These are phyloP conservation scores for Apophysomyces trapeziformis DNA, from an alignment of 371 early-diverging fungal species.

Conservation along the genomic window DNA sequence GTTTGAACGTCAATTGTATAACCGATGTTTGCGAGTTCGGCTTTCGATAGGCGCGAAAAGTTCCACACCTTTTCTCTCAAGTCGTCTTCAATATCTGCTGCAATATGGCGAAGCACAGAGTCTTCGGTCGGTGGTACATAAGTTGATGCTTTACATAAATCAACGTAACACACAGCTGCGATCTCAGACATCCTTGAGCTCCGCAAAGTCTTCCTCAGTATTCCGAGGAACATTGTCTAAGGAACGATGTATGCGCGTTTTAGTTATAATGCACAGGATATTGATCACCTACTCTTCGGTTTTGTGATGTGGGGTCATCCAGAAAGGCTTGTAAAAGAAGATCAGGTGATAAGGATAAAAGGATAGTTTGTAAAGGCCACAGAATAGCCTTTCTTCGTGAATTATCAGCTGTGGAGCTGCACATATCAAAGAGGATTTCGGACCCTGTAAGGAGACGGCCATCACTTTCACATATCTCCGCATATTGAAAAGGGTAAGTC, in stretches of 20 bases:
- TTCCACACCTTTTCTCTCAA: constrained; percentile 67
- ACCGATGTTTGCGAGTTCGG: constrained; percentile 2
- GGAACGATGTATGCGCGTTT: not conserved
- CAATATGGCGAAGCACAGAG: constrained; percentile 64
- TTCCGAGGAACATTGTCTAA: constrained; percentile 67
- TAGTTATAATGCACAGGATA: not conserved
- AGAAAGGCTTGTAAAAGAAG: constrained; percentile 60
- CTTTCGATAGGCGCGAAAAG: not conserved
- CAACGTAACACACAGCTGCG: constrained; percentile 73
- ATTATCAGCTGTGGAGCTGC: constrained; percentile 68
- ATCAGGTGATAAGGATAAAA: constrained; percentile 78
- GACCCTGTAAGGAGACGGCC: constrained; percentile 71
- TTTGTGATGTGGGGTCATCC: constrained; percentile 42
- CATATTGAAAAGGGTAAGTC: constrained; percentile 73
- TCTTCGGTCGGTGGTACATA: constrained; percentile 67
- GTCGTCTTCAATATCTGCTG: constrained; percentile 71
- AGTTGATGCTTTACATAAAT: constrained; percentile 73
- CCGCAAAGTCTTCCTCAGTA: constrained; percentile 63
- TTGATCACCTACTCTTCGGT: constrained; percentile 32
- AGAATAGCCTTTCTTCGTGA: constrained; percentile 62
- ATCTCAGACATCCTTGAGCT: constrained; percentile 63
- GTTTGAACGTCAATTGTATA: constrained; percentile 22
- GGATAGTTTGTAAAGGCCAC: constrained; percentile 84
- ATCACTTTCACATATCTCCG: constrained; percentile 62
- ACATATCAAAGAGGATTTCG: constrained; percentile 80